phyloP scores from a whole-genome alignment of 768 basidiomycete species.

The Xerocomus spinulosus region DNA sequence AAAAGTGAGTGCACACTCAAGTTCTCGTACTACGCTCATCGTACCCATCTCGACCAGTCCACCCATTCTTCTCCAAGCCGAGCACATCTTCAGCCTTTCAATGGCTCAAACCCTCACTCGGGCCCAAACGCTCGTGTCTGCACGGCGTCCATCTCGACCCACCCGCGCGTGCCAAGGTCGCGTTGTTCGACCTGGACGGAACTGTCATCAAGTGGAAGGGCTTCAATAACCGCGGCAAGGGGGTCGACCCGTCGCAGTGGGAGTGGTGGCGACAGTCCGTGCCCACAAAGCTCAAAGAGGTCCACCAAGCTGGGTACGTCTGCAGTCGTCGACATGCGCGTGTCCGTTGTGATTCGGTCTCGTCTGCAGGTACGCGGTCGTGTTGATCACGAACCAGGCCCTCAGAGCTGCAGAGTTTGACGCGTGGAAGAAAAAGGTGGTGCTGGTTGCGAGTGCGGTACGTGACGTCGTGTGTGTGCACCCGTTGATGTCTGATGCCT shows the following conservation, averaged over 20 bases:
- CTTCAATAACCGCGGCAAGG: conserved; percentile 32
- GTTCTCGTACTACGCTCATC: background rate
- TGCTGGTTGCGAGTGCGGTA: conserved; percentile 60
- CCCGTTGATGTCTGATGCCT: too few relatives aligned
- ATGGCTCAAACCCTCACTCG: conserved; percentile 34
- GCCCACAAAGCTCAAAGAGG: conserved; percentile 55
- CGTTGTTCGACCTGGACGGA: conserved; percentile 84
- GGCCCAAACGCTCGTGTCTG: conserved; percentile 34
- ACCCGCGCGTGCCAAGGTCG: conserved; percentile 50
- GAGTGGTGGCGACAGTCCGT: conserved; percentile 72
- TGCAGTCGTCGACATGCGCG: background rate
- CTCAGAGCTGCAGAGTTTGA: conserved; percentile 45
- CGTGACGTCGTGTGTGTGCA: conserved; percentile 15
- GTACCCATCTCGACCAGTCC: conserved; percentile 26
- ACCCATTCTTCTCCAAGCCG: conserved; percentile 39
- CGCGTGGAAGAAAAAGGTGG: conserved; percentile 76
- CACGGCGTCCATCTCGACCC: conserved; percentile 32
- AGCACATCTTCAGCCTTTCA: conserved; percentile 20
- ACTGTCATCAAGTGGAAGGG: conserved; percentile 61
- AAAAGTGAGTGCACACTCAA: conserved; percentile 25
- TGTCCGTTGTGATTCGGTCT: background rate
- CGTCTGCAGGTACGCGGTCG: conserved; percentile 54
- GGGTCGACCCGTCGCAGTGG: conserved; percentile 32
- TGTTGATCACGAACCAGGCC: conserved; percentile 80
- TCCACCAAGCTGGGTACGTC: conserved; percentile 57